Evolutionary conservation across 2,329 filamentous ascomycete genomes (phyloP), one percentile per base, ranked within the genome.

Genomic region (Phyllosticta capitalensis): DNA sequence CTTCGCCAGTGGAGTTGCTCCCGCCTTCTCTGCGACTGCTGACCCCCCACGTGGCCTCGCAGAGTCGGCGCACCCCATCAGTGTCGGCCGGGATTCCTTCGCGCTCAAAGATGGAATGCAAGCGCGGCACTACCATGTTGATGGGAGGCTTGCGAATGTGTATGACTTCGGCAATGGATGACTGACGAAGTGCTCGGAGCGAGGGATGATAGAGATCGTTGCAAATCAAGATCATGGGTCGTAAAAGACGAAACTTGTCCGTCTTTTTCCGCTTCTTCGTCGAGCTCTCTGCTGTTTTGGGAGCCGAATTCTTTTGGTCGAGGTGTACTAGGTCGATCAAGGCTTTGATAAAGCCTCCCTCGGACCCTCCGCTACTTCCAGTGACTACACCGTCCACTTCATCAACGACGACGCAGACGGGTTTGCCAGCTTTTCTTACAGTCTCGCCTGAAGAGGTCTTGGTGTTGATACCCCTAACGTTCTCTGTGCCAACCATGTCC

Each of bases 141-240:
- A 97, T 76, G 0, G 89, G 86, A 1, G 94, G 91, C 66, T 94
- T 94, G 54, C 92, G 89, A 33, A 96, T 87, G 68, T 95, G 91
- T 21, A 99, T 86, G 48, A 97, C 85, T 71, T 99, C 94, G 0
- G 92, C 94, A 55, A 94, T 84, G 0, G 90, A 92, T 64, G 77
- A 78, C 63, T 92, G 88, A n/a, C 94, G 85, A 7, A 99, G 78
- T 0, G 90, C 91, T 26, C 91, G 83, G 49, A 99, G 80, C 20
- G 92, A 89, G 3, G 92, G 86, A 65, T 96, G 91, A 68, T 99
- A 99, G 0, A 97, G 85, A 71, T 99, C 95, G 67, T 99, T 99
- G 77, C 94, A 99, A 66, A 99, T 94, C 54, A 99, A 79, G 55
- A 99, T 90, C 28, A 99, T 78, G 0, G 94, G 94, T 52, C 94